Evolutionary conservation across 768 basidiomycete species (phyloP).

Genomic region (Kwoniella pini): DNA sequence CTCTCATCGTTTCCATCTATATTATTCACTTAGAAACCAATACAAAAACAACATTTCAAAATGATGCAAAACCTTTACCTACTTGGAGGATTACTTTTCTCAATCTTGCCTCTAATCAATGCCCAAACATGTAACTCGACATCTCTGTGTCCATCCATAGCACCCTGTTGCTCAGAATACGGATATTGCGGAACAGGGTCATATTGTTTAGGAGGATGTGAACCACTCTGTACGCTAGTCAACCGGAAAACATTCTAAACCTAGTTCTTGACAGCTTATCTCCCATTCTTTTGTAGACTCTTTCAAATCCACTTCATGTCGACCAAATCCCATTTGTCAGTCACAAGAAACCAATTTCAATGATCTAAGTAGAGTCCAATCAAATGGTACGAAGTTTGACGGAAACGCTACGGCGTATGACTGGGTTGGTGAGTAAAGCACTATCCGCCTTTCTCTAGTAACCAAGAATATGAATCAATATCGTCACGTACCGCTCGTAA

Average conservation of each 20-base stretch:
- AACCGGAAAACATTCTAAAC: not conserved
- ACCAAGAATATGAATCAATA: too few species aligned
- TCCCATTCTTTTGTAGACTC: slow-evolving; percentile 55
- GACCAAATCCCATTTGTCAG: slow-evolving; percentile 71
- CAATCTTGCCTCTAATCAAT: slow-evolving; percentile 9
- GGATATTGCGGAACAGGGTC: slow-evolving; percentile 61
- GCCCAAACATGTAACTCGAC: slow-evolving; percentile 38
- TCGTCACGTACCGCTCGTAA: too few species aligned
- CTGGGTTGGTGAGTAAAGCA: slow-evolving; percentile 41
- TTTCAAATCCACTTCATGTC: slow-evolving; percentile 63
- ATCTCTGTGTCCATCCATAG: slow-evolving; percentile 27
- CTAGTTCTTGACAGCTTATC: too few species aligned
- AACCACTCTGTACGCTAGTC: slow-evolving; percentile 61
- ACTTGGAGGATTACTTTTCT: slow-evolving; percentile 2
- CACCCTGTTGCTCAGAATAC: slow-evolving; percentile 58
- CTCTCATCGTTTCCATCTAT: too few species aligned
- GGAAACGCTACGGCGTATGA: slow-evolving; percentile 72
- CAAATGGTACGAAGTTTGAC: slow-evolving; percentile 68
- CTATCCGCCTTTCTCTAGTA: too few species aligned
- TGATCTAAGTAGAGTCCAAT: slow-evolving; percentile 63
- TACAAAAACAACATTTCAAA: not conserved
- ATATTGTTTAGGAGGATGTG: slow-evolving; percentile 83
- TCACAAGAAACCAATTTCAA: slow-evolving; percentile 55
- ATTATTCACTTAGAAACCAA: too few species aligned
- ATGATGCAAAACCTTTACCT: slow-evolving; percentile 1